Conservation (phyloP, 441 rosid species). For the Euphorbia schlechtendalii region DNA sequence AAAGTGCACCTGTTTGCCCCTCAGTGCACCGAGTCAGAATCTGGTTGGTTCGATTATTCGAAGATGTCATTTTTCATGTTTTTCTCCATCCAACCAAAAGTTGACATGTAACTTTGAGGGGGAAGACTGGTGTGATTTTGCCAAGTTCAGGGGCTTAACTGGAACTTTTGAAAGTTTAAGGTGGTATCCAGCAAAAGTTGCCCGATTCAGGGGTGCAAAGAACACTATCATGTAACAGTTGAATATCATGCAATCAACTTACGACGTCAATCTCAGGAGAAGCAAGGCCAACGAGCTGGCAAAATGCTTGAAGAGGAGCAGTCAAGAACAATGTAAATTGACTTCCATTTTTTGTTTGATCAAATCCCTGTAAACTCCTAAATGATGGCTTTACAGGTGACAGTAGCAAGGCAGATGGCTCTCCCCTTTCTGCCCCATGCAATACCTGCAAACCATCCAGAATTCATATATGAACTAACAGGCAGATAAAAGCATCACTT, state of each 20-base stretch:
- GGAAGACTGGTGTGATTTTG: too few relatives aligned
- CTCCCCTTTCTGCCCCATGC: conserved; percentile 87
- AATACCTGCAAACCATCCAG: conserved; percentile 46
- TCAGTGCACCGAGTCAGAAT: too few relatives aligned
- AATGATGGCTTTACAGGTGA: conserved; percentile 65
- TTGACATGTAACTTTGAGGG: too few relatives aligned
- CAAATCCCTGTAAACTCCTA: conserved; percentile 36
- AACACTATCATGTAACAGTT: neutral
- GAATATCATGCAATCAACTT: conserved; percentile 26
- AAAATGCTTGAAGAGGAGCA: conserved; percentile 78
- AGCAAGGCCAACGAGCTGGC: conserved; percentile 64
- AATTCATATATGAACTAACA: neutral
- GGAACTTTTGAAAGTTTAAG: too few relatives aligned
- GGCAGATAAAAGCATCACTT: conserved; percentile 2
- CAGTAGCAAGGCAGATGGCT: conserved; percentile 74
- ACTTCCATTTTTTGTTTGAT: conserved; percentile 45
- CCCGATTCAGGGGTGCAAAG: too few relatives aligned
- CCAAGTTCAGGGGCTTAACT: too few relatives aligned
- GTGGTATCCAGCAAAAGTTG: too few relatives aligned
- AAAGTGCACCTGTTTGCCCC: too few relatives aligned
- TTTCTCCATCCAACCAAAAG: too few relatives aligned
- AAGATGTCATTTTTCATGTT: too few relatives aligned
- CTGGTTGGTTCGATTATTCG: too few relatives aligned
- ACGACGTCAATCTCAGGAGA: conserved; percentile 42
- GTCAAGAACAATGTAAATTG: conserved; percentile 90